phyloP scores from a whole-genome alignment of 2,329 filamentous ascomycete species.

The Botrytis aclada region DNA sequence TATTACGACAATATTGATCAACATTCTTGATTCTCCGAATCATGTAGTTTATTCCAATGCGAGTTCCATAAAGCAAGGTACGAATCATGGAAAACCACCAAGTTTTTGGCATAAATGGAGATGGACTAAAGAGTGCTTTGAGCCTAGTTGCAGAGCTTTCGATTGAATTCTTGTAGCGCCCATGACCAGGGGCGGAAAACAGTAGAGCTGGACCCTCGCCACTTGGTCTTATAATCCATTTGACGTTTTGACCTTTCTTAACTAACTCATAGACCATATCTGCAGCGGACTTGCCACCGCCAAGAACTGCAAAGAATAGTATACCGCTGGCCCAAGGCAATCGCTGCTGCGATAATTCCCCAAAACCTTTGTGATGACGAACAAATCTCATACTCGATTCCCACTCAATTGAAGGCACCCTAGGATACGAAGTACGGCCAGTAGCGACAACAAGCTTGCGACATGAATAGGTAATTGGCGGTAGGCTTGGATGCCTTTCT shows the following conservation, averaged over 20 bases:
- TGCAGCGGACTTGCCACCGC: slow-evolving; percentile 11
- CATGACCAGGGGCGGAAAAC: neutral
- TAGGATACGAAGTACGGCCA: slow-evolving; percentile 1
- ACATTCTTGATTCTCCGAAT: neutral
- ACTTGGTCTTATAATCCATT: slow-evolving; percentile 15
- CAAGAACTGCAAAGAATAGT: slow-evolving; percentile 15
- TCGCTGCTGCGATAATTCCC: slow-evolving; percentile 7
- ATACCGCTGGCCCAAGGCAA: neutral
- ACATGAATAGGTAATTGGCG: neutral
- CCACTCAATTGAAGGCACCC: neutral
- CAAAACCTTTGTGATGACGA: slow-evolving; percentile 19
- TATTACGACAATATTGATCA: slow-evolving; percentile 2
- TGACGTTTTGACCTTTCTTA: slow-evolving; percentile 1
- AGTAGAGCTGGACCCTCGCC: slow-evolving; percentile 16
- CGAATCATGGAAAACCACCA: slow-evolving; percentile 4
- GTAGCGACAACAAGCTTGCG: slow-evolving; percentile 1
- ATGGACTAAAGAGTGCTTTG: slow-evolving; percentile 13
- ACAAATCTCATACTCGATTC: neutral
- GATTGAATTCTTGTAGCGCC: slow-evolving; percentile 20
- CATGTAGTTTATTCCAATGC: slow-evolving; percentile 11
- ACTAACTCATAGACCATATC: slow-evolving; percentile 17
- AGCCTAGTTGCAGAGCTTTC: slow-evolving; percentile 16
- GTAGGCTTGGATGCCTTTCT: neutral
- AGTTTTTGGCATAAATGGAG: slow-evolving; percentile 3
- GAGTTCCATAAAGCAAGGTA: neutral